These are phyloP conservation scores for Aureobasidium musti DNA, from an alignment of 2,329 filamentous ascomycete species.

Conservation along the genomic window DNA sequence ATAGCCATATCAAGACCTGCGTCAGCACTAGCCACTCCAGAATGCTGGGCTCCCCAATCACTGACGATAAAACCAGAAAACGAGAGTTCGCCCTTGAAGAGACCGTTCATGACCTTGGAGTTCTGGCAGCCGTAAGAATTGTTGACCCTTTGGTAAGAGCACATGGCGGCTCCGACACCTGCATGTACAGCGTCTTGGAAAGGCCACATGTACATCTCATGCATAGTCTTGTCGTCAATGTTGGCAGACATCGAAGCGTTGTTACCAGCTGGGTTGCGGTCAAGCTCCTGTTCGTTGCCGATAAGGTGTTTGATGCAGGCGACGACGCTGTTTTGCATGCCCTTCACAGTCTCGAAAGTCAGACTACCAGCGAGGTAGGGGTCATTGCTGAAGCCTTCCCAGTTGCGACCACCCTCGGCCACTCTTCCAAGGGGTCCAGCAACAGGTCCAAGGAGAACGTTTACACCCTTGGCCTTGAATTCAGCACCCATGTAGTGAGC, in stretches of 20 bases:
- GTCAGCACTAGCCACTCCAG: slow-evolving; percentile 61
- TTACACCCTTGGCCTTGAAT: slow-evolving; percentile 56
- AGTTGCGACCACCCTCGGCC: slow-evolving; percentile 66
- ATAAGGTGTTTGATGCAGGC: slow-evolving; percentile 61
- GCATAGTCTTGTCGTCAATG: slow-evolving; percentile 61
- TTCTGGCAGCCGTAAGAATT: slow-evolving; percentile 66
- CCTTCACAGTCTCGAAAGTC: slow-evolving; percentile 55
- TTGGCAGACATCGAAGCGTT: slow-evolving; percentile 51
- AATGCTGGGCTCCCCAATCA: slow-evolving; percentile 66
- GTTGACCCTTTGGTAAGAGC: slow-evolving; percentile 51
- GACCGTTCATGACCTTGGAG: slow-evolving; percentile 66
- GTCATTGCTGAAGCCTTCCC: slow-evolving; percentile 73
- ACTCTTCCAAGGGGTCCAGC: slow-evolving; percentile 71
- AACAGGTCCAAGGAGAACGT: slow-evolving; percentile 68
- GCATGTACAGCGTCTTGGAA: slow-evolving; percentile 54
- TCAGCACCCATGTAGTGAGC: slow-evolving; percentile 59
- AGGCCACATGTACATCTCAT: slow-evolving; percentile 44
- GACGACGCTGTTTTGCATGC: slow-evolving; percentile 61
- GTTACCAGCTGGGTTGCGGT: slow-evolving; percentile 50
- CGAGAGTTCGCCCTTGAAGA: slow-evolving; percentile 70
- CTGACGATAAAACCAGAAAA: slow-evolving; percentile 58
- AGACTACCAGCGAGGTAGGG: slow-evolving; percentile 62
- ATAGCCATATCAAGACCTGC: slow-evolving; percentile 70
- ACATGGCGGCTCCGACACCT: slow-evolving; percentile 51
- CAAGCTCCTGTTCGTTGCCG: slow-evolving; percentile 53